A percentile compares a stretch with the other conserved stretches of the same genome.
Evolutionary conservation across 306 rosid species (phyloP).

Genomic region (Phaseolus lunatus): DNA sequence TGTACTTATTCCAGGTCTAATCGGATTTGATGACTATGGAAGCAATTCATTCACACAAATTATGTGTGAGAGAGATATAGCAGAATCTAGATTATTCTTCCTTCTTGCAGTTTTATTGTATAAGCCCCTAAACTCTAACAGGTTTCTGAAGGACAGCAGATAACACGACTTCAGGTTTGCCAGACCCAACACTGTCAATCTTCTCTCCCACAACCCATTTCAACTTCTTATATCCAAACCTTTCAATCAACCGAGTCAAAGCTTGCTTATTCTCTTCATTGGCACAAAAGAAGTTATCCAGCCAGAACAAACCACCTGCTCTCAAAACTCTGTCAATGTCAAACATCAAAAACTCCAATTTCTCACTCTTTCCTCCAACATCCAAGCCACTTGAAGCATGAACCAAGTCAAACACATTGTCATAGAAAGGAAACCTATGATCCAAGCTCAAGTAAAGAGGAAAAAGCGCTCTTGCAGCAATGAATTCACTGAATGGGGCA

Average conservation of each 20-base stretch:
- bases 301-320: slow-evolving; percentile 91
- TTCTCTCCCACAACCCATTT: slow-evolving; percentile 97
- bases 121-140: slow-evolving; percentile 56
- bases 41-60: slow-evolving; percentile 51
- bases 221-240: slow-evolving; percentile 86
- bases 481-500: slow-evolving; percentile 88
- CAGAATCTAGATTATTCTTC: slow-evolving; percentile 49
- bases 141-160: slow-evolving; percentile 94
- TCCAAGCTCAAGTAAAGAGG: slow-evolving; percentile 83
- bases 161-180: slow-evolving; percentile 69
- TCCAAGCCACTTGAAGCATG: slow-evolving; percentile 71
- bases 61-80: slow-evolving; percentile 41
- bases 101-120: slow-evolving; percentile 44
- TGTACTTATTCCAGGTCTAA: slow-evolving; percentile 56
- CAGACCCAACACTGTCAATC: slow-evolving; percentile 60
- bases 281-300: slow-evolving; percentile 77
- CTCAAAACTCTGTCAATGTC: slow-evolving; percentile 84
- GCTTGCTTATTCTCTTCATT: slow-evolving; percentile 76
- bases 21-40: slow-evolving; percentile 50
- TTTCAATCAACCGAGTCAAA: slow-evolving; percentile 80
- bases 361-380: slow-evolving; percentile 74
- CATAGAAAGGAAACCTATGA: slow-evolving; percentile 90
- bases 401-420: slow-evolving; percentile 82
- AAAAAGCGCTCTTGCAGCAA: slow-evolving; percentile 91
- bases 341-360: slow-evolving; percentile 86